These are phyloP conservation scores for Diaporthe sp. DNA, from an alignment of 2,329 filamentous ascomycete genomes.

Conservation along the genomic window DNA sequence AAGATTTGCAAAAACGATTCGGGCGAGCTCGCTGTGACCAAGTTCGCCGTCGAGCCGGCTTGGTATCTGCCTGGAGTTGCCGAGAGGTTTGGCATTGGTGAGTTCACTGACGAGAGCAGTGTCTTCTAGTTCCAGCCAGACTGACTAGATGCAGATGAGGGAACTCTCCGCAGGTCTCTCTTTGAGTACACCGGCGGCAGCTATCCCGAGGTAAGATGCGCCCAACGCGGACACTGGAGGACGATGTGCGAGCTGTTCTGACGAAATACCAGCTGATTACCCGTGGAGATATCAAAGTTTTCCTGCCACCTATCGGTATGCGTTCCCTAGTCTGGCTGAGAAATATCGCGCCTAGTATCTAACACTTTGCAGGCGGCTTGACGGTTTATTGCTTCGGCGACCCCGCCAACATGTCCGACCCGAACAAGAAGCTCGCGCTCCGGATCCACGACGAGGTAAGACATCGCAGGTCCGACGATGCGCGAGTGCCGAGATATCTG, in stretches of 20 bases:
- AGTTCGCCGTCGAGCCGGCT: conserved; percentile 95
- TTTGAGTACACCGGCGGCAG: conserved; percentile 97
- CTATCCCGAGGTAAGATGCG: conserved; percentile 79
- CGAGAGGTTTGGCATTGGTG: conserved; percentile 90
- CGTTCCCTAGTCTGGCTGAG: background rate
- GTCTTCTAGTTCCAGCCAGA: background rate
- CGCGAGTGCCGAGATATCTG: background rate
- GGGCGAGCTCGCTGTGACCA: conserved; percentile 93
- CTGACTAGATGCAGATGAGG: conserved; percentile 75
- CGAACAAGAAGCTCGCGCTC: conserved; percentile 82
- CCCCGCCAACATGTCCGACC: conserved; percentile 92
- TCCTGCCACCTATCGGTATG: conserved; percentile 89
- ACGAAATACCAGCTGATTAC: conserved; percentile 77
- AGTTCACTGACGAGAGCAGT: conserved; percentile 43
- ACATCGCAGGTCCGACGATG: conserved; percentile 5
- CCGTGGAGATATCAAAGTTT: conserved; percentile 92
- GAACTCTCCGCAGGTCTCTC: conserved; percentile 83
- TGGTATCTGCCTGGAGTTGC: conserved; percentile 92
- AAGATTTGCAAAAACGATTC: conserved; percentile 89
- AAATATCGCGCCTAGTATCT: conserved; percentile 38
- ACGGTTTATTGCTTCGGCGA: conserved; percentile 99
- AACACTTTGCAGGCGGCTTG: conserved; percentile 72
- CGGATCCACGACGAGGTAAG: conserved; percentile 79
- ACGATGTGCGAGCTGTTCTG: background rate
- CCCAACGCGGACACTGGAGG: conserved; percentile 41